A percentile compares a stretch with the other conserved stretches of the same genome.
Conservation (phyloP, 2,329 filamentous ascomycete species). For the Coccinonectria pachysandricola region DNA sequence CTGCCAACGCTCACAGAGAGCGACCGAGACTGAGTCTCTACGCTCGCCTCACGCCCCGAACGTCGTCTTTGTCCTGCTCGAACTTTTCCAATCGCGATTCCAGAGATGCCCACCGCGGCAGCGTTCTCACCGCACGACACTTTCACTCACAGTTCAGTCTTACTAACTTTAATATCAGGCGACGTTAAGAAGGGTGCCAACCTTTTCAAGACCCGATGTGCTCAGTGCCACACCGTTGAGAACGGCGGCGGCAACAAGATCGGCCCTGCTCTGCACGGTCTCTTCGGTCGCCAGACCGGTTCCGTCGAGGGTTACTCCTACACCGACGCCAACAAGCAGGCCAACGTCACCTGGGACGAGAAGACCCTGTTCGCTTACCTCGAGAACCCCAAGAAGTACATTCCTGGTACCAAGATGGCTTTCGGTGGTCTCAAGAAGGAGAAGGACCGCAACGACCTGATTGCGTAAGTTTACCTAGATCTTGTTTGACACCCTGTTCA, state of each 20-base stretch:
- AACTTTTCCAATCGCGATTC: not conserved
- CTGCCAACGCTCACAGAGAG: constrained; percentile 7
- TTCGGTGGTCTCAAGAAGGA: constrained; percentile 99
- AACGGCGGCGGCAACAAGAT: constrained; percentile 91
- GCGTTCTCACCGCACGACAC: not conserved
- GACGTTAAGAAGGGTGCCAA: constrained; percentile 93
- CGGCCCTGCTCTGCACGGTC: constrained; percentile 90
- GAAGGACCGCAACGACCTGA: constrained; percentile 98
- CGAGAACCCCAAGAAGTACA: constrained; percentile 99
- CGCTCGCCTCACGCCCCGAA: constrained; percentile 1
- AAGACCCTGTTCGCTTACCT: constrained; percentile 90
- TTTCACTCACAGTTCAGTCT: no score
- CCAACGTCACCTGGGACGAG: constrained; percentile 83
- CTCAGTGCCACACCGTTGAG: constrained; percentile 96
- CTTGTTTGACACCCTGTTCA: not conserved
- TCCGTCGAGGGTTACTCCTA: constrained; percentile 88
- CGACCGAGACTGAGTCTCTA: constrained; percentile 5
- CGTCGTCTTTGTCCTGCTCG: not conserved
- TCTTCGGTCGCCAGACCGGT: constrained; percentile 94
- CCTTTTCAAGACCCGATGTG: constrained; percentile 98
- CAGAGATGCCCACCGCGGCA: no score
- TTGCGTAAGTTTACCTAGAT: constrained; percentile 60
- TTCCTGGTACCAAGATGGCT: constrained; percentile 99
- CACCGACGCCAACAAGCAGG: constrained; percentile 99
- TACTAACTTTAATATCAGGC: no score